These are phyloP conservation scores for Penicillium coprophilum DNA, from an alignment of 495 filamentous ascomycete species.

Conservation along the genomic window DNA sequence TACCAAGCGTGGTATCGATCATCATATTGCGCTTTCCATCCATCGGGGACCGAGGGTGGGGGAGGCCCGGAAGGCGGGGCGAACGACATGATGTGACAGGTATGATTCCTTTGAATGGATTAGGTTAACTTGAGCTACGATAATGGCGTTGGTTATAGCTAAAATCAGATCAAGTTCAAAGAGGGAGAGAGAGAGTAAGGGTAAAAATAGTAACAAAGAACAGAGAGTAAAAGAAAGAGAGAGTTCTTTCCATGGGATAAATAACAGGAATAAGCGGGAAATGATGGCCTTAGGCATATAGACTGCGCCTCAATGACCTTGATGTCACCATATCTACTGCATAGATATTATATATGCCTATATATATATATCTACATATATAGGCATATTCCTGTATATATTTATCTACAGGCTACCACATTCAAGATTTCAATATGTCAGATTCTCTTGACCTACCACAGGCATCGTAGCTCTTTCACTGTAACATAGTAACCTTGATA, in stretches of 20 bases:
- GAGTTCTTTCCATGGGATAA: constrained; percentile 1
- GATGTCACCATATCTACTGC: neutral
- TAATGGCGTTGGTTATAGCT: neutral
- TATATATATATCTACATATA: neutral
- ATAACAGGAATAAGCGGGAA: constrained; percentile 5
- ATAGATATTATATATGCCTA: neutral
- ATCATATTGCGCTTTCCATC: constrained; percentile 82
- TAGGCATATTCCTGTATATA: no score
- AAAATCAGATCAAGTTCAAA: neutral
- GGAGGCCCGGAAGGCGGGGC: constrained; percentile 74
- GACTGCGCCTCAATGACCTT: constrained; percentile 8
- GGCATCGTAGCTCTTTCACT: neutral
- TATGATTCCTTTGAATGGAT: neutral
- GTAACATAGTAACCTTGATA: no score
- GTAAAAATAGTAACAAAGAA: no score
- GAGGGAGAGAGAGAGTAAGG: neutral
- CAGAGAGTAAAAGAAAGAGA: no score
- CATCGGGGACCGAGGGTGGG: constrained; percentile 82
- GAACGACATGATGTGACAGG: constrained; percentile 31
- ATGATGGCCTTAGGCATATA: neutral
- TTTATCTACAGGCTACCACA: neutral
- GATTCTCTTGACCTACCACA: neutral
- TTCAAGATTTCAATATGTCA: neutral
- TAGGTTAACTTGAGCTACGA: neutral
- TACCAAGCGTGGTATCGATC: constrained; percentile 77